Evolutionary conservation across 2,329 filamentous ascomycete genomes (phyloP).

Genomic region (Colletotrichum gigasporum): DNA sequence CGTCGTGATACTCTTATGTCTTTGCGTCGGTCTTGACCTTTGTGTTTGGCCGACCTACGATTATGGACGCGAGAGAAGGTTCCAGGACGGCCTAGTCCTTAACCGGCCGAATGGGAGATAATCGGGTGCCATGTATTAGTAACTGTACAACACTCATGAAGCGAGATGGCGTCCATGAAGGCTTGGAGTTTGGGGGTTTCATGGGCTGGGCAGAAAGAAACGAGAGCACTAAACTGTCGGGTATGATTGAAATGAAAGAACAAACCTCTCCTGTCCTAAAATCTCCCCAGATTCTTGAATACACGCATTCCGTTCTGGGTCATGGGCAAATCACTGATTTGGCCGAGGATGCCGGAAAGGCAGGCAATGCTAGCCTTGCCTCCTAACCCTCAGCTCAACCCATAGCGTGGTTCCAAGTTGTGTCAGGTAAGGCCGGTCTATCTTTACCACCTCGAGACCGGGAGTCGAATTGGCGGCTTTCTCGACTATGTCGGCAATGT

Average conservation of each 20-base stretch:
- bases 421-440: constrained; percentile 60
- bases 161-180: neutral
- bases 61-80: neutral
- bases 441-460: constrained; percentile 64
- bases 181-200: neutral
- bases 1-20: too few relatives aligned
- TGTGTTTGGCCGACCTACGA: too few relatives aligned
- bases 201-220: neutral
- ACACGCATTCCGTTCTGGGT: too few relatives aligned
- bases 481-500: constrained; percentile 64
- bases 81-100: too few relatives aligned
- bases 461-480: constrained; percentile 57
- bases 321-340: neutral
- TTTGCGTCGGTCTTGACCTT: too few relatives aligned
- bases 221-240: neutral
- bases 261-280: constrained; percentile 24
- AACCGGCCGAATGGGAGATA: neutral
- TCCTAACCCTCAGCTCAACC: constrained; percentile 61
- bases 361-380: too few relatives aligned
- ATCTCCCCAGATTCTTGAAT: neutral
- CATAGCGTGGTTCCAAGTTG: constrained; percentile 68
- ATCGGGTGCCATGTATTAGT: constrained; percentile 1
- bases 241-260: constrained; percentile 27
- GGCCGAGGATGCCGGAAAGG: constrained; percentile 31
- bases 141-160: constrained; percentile 10